Evolutionary conservation across 192 early-diverging fungal species (phyloP).

Genomic region (Chytriomyces sp.): DNA sequence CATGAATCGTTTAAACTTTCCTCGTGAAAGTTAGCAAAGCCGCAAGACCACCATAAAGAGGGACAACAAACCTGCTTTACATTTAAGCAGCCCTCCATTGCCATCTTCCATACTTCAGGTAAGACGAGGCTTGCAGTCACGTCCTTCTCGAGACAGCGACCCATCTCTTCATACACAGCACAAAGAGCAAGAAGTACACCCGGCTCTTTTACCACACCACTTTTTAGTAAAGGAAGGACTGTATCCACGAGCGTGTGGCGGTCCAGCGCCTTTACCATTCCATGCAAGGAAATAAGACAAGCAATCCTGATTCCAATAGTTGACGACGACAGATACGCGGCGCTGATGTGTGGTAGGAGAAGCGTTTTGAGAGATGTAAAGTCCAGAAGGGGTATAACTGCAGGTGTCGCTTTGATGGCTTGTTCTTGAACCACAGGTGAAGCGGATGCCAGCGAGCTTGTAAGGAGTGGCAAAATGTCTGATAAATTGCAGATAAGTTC

Average conservation of each 20-base stretch:
- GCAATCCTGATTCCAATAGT: conserved; percentile 6
- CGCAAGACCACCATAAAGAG: not conserved
- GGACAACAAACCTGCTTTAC: conserved; percentile 58
- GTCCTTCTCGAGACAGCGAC: conserved; percentile 71
- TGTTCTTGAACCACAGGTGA: conserved; percentile 36
- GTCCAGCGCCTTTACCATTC: conserved; percentile 28
- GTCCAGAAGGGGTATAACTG: conserved; percentile 57
- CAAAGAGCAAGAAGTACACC: conserved; percentile 76
- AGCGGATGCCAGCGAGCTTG: conserved; percentile 57
- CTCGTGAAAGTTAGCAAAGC: not conserved
- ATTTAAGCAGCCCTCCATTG: conserved; percentile 70
- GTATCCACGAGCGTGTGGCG: conserved; percentile 53
- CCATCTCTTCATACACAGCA: conserved; percentile 78
- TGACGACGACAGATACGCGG: not conserved
- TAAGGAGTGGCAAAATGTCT: conserved; percentile 76
- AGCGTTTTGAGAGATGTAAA: conserved; percentile 63
- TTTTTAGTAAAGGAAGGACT: conserved; percentile 74
- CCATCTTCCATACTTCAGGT: conserved; percentile 76
- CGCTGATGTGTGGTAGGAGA: conserved; percentile 60
- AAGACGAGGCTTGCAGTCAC: conserved; percentile 74
- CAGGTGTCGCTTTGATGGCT: conserved; percentile 62
- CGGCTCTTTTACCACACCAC: conserved; percentile 77
- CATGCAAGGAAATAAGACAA: conserved; percentile 23
- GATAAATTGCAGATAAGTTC: not conserved
- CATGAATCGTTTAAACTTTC: conserved; percentile 35